Evolutionary conservation across 1,139 yeast species (phyloP), one percentile per base, ranked within the genome.

Genomic region (Blastobotrys persicus): DNA sequence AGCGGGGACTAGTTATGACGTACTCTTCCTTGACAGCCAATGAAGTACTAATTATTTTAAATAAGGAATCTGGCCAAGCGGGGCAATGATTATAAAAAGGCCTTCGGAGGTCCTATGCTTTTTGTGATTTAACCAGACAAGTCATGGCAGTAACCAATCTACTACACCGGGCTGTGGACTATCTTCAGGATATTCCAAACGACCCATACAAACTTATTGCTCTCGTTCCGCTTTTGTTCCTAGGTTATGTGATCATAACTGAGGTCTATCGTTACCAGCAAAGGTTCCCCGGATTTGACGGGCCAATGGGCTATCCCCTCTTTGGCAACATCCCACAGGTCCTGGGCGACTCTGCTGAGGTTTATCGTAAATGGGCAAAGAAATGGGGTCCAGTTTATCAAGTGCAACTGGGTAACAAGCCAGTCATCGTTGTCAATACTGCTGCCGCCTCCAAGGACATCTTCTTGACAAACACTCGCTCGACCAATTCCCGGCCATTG

Each of bases 381-480:
- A 54, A 58, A 19, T 76, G 76, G 56, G 75, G 78, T 0, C 70
- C 76, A 3, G 74, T 83, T 0, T 83, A 75, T 59, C 91, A 84
- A 58, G 71, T 84, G 23, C 68, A 85, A 46, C 64, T 85, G 46
- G 94, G 94, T 0, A 68, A 65, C 26, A 69, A 67, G 42, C 70
- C 77, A 11, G 77, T 82, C 0, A 72, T 85, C 12, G 81, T 85
- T 20, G 88, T 82, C n/a, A 83, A 85, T 61, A 74, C 83, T 0
- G 80, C 69, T 55, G 74, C 73, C 2, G 77, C 82, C 4, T 79
- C 81, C 1, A 62, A 67, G 38, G 68, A 71, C 18, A 64, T 85
- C 2, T 83, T 87, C 83, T 61, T 71, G 20, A 72, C 71, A 28
- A 72, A 77, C 55, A 68, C 81, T 4, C 66, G 71, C 39, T 75